A percentile compares a stretch with the other conserved stretches of the same genome.
Evolutionary conservation across 2,329 filamentous ascomycete genomes (phyloP).

Genomic region (Clonostachys sp.): DNA sequence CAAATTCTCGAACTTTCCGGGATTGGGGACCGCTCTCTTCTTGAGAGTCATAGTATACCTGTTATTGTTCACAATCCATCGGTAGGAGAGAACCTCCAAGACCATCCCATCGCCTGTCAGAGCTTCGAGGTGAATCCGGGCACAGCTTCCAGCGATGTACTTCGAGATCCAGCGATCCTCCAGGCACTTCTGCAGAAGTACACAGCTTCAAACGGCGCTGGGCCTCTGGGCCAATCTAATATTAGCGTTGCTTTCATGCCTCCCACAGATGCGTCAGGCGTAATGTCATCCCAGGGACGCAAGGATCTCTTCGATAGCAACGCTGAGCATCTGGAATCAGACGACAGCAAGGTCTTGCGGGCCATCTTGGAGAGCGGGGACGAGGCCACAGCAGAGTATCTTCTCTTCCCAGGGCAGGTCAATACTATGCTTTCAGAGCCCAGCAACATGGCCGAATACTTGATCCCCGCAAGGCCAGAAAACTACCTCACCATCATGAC

Average conservation of each 20-base stretch:
- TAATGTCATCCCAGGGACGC: slow-evolving; percentile 14
- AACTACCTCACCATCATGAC: slow-evolving; percentile 52
- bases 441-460: slow-evolving; percentile 18
- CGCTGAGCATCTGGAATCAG: slow-evolving; percentile 6
- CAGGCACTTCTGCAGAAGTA: slow-evolving; percentile 24
- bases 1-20: slow-evolving; percentile 38
- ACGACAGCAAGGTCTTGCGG: slow-evolving; percentile 14
- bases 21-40: slow-evolving; percentile 24
- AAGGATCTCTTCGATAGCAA: slow-evolving; percentile 13
- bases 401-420: slow-evolving; percentile 24
- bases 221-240: slow-evolving; percentile 30
- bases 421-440: slow-evolving; percentile 14
- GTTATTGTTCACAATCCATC: slow-evolving; percentile 23
- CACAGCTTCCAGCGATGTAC: slow-evolving; percentile 2
- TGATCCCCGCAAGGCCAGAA: slow-evolving; percentile 12
- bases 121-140: slow-evolving; percentile 5
- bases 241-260: slow-evolving; percentile 29
- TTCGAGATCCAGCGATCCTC: slow-evolving; percentile 12
- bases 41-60: slow-evolving; percentile 21
- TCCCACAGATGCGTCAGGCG: slow-evolving; percentile 17
- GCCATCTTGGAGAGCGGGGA: slow-evolving; percentile 14
- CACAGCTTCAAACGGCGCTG: not conserved
- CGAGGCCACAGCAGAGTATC: slow-evolving; percentile 24
- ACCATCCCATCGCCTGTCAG: slow-evolving; percentile 16
- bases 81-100: slow-evolving; percentile 33